A percentile compares a stretch with the other conserved stretches of the same genome.
Evolutionary conservation across 768 basidiomycete genomes (phyloP).

Genomic region (Tylopilus plumbeoviolaceoides): DNA sequence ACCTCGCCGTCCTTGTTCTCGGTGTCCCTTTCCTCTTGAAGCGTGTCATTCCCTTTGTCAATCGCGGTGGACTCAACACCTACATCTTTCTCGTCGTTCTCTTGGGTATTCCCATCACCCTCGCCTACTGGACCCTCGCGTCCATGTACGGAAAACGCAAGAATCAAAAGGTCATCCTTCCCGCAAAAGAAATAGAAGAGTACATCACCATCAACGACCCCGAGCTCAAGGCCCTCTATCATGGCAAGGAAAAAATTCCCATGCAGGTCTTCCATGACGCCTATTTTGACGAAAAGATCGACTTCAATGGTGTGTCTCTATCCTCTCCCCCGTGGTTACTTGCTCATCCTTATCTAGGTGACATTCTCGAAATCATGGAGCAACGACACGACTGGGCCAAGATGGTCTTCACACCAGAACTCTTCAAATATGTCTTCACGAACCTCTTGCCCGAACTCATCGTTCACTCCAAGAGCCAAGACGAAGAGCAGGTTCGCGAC

Average conservation of each 20-base stretch:
- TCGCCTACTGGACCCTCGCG: slow-evolving; percentile 88
- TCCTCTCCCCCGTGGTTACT: neutral
- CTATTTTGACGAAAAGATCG: slow-evolving; percentile 93
- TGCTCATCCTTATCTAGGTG: slow-evolving; percentile 47
- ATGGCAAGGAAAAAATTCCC: slow-evolving; percentile 87
- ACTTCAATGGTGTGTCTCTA: slow-evolving; percentile 76
- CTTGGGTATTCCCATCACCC: slow-evolving; percentile 68
- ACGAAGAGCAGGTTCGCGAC: slow-evolving; percentile 92
- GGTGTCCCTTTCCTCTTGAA: slow-evolving; percentile 84
- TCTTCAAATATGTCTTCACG: slow-evolving; percentile 91
- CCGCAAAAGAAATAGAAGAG: slow-evolving; percentile 80
- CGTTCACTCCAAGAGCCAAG: slow-evolving; percentile 85
- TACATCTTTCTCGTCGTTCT: slow-evolving; percentile 78
- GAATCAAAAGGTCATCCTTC: slow-evolving; percentile 82
- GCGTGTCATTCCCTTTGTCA: slow-evolving; percentile 75
- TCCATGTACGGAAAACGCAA: slow-evolving; percentile 75
- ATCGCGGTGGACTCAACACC: slow-evolving; percentile 79
- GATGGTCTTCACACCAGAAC: slow-evolving; percentile 84
- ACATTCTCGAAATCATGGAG: slow-evolving; percentile 91
- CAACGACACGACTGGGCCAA: slow-evolving; percentile 94
- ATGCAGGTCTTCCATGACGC: slow-evolving; percentile 98
- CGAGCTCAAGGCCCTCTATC: slow-evolving; percentile 74
- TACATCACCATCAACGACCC: slow-evolving; percentile 90
- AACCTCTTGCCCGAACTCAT: slow-evolving; percentile 91
- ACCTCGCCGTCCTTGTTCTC: slow-evolving; percentile 74